Conservation (phyloP, 768 basidiomycete genomes). For the Pleurotus citrinopileatus region DNA sequence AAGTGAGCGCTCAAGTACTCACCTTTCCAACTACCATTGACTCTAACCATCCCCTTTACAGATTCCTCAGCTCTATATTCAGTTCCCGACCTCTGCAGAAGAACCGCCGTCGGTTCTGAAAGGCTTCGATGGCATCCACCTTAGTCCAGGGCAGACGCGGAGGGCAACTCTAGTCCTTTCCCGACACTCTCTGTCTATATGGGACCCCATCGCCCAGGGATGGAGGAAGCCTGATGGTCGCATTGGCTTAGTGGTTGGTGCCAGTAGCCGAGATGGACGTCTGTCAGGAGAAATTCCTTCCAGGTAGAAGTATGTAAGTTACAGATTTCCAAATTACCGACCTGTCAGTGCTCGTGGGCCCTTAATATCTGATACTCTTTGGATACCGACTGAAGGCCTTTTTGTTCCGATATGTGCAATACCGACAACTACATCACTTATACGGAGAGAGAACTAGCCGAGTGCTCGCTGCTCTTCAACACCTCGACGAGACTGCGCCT, state of each 20-base stretch:
- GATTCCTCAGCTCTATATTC: constrained; percentile 78
- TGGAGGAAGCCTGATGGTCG: constrained; percentile 69
- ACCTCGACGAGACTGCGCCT: too few relatives aligned
- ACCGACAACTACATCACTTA: too few relatives aligned
- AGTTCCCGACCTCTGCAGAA: constrained; percentile 56
- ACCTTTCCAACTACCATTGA: neutral
- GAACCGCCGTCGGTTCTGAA: constrained; percentile 72
- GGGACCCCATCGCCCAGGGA: constrained; percentile 71
- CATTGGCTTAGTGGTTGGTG: constrained; percentile 62
- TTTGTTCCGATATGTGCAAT: too few relatives aligned
- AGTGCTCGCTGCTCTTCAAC: too few relatives aligned
- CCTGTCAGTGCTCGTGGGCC: too few relatives aligned
- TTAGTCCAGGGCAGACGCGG: constrained; percentile 43
- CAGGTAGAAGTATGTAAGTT: neutral
- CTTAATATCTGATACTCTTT: too few relatives aligned
- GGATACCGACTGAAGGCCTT: too few relatives aligned
- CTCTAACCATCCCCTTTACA: constrained; percentile 19
- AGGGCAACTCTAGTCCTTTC: constrained; percentile 56
- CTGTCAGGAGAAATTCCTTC: constrained; percentile 40
- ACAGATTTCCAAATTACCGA: too few relatives aligned
- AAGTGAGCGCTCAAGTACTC: constrained; percentile 38
- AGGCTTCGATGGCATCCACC: constrained; percentile 61
- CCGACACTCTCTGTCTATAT: constrained; percentile 68
- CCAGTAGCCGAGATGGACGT: constrained; percentile 62
- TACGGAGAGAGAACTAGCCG: too few relatives aligned